Base-by-base conservation (phyloP, 129 eudicot species). In the Flaveria robusta region DNA sequence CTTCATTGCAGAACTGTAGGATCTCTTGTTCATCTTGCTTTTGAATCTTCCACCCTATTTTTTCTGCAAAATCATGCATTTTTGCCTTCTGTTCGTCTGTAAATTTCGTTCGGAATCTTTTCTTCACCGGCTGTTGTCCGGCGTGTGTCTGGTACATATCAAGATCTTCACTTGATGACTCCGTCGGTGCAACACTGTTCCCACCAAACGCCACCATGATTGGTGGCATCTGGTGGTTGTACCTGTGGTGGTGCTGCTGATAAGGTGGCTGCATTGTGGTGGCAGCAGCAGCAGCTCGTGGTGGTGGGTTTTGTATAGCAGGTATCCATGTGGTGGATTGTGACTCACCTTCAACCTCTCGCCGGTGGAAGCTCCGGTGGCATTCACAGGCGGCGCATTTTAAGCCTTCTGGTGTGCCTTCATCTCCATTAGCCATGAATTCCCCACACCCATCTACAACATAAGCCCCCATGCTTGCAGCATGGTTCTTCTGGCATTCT, bases 371-470 rank as follows among this genome's bases (percentile, higher is more conserved):
- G 19, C 83, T 92, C 34, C 96, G 87, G 81, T 92, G 96, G 82
- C 98, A 92, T 37, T 86, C 93, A 15, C 98, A 89, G 50, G 96
- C 96, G 9, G 96, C 98, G 20, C 96, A 92, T 71, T 83, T 81
- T 3, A 89, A 68, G 22, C 84, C 77, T 76, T 87, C 93, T 13
- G 76, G 83, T 20, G 90, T 87, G 12, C 86, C 86, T 66, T 80
- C 91, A 37, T 86, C 92, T 50, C 98, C 96, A 9, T 76, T 60
- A 3, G 94, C 87, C 98, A 92, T 87, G 87, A 92, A 92, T 20
- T 89, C 98, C 12, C 96, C 93, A 43, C 98, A 92, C 1, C 98
- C 96, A 73, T 92, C 96, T 8, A 86, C 45, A 1, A 85, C 91
- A 60, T 89, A 87, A 0, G 85, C 78, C 5, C 93, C 97, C 77